Conservation (phyloP, 495 filamentous ascomycete genomes). For the Aspergillus carlsbadensis region DNA sequence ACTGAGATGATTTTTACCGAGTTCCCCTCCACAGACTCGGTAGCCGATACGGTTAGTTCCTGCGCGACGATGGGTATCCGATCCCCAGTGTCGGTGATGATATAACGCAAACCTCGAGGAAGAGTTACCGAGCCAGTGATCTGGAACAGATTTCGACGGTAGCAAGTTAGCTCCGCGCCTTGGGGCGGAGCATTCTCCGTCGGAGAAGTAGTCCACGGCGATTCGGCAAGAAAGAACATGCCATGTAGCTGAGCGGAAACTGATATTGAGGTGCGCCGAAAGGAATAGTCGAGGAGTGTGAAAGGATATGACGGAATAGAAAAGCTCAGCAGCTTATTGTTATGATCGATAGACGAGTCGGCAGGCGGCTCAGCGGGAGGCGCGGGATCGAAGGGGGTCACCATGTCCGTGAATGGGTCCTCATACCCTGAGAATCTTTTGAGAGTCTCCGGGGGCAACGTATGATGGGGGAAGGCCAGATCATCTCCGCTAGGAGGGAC, state of each 20-base stretch:
- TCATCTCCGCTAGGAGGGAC: slow-evolving; percentile 34
- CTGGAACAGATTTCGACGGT: slow-evolving; percentile 87
- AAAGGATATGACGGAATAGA: slow-evolving; percentile 67
- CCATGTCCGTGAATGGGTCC: slow-evolving; percentile 61
- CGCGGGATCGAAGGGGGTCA: slow-evolving; percentile 51
- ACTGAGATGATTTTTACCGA: slow-evolving; percentile 88
- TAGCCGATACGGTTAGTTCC: slow-evolving; percentile 76
- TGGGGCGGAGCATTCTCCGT: slow-evolving; percentile 64
- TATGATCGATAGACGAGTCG: slow-evolving; percentile 58
- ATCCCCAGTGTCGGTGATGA: slow-evolving; percentile 76
- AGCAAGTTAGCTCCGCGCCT: slow-evolving; percentile 81
- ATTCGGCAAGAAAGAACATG: slow-evolving; percentile 93
- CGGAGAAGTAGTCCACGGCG: slow-evolving; percentile 65
- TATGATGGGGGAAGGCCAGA: slow-evolving; percentile 38
- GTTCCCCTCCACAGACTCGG: slow-evolving; percentile 89
- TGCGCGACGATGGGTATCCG: slow-evolving; percentile 71
- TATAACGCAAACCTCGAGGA: slow-evolving; percentile 67
- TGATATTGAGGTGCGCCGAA: slow-evolving; percentile 56
- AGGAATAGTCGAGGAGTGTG: slow-evolving; percentile 66
- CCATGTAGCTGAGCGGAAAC: slow-evolving; percentile 85
- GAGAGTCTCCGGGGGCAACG: slow-evolving; percentile 30
- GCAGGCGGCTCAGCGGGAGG: slow-evolving; percentile 37
- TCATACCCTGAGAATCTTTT: slow-evolving; percentile 59
- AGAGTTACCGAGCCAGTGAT: slow-evolving; percentile 80
- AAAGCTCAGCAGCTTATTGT: slow-evolving; percentile 81